These are phyloP conservation scores for Dioscorea alata DNA, from an alignment of 106 monocot genomes.

Conservation along the genomic window DNA sequence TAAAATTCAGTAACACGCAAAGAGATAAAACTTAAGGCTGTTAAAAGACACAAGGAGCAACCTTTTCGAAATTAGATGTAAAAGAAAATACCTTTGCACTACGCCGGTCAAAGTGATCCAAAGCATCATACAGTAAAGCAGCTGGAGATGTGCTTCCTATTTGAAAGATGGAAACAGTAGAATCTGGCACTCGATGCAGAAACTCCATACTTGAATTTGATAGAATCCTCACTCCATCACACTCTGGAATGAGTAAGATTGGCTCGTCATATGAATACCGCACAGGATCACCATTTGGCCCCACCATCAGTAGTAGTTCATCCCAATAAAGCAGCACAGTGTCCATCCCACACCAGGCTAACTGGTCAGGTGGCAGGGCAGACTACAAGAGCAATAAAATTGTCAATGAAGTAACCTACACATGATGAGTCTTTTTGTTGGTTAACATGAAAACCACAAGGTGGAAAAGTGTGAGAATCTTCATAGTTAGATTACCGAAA, in stretches of 20 bases:
- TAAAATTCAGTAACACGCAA: too few relatives aligned
- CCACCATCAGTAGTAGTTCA: conserved; percentile 85
- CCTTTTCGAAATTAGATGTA: too few relatives aligned
- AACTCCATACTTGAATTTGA: conserved; percentile 95
- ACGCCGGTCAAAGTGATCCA: conserved; percentile 86
- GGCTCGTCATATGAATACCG: conserved; percentile 86
- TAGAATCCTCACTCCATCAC: conserved; percentile 93
- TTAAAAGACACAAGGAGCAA: too few relatives aligned
- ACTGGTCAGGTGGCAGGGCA: conserved; percentile 78
- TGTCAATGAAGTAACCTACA: too few relatives aligned
- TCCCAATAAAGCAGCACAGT: conserved; percentile 98
- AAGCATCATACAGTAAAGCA: conserved; percentile 93
- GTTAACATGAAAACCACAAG: too few relatives aligned
- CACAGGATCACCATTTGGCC: conserved; percentile 87
- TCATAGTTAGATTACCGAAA: too few relatives aligned
- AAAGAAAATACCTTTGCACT: conserved; percentile 75
- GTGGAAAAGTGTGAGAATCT: too few relatives aligned
- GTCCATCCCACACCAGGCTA: conserved; percentile 96
- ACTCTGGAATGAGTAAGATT: conserved; percentile 80
- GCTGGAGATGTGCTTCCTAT: conserved; percentile 88
- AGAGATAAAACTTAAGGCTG: too few relatives aligned
- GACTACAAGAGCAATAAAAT: conserved; percentile 43
- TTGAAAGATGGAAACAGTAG: conserved; percentile 94
- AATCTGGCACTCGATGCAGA: conserved; percentile 89
- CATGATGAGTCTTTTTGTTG: too few relatives aligned